Conservation (phyloP, 169 alveolate genomes). For the Eimeria necatrix region DNA sequence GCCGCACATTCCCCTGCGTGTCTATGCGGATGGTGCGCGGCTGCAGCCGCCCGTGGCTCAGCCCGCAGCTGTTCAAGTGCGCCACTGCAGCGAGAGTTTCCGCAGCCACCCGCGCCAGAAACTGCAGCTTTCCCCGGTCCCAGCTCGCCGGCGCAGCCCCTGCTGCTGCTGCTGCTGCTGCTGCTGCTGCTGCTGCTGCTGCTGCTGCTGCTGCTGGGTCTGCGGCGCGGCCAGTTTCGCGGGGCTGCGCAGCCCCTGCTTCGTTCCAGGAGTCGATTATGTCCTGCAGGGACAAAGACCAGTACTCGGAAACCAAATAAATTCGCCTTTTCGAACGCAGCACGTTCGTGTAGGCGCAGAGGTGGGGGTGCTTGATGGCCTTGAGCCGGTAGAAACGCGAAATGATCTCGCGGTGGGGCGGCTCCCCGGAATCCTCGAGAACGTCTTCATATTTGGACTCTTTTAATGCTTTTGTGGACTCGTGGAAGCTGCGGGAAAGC, state of each 20-base stretch:
- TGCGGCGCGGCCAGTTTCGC: background rate
- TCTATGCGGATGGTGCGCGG: constrained; percentile 58
- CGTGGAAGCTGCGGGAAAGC: too few relatives aligned
- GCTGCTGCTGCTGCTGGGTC: background rate
- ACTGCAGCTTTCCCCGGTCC: constrained; percentile 13
- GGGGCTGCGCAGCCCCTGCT: background rate
- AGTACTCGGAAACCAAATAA: constrained; percentile 74
- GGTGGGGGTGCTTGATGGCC: constrained; percentile 75
- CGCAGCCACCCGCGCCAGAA: constrained; percentile 10
- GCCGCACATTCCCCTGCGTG: constrained; percentile 68
- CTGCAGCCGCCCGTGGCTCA: constrained; percentile 50
- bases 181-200: background rate
- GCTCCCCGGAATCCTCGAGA: background rate
- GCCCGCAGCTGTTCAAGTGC: constrained; percentile 50
- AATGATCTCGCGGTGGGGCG: constrained; percentile 69
- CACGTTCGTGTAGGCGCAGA: constrained; percentile 77
- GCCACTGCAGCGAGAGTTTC: constrained; percentile 66
- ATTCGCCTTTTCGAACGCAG: constrained; percentile 40
- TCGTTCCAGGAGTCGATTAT: constrained; percentile 30
- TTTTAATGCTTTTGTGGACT: too few relatives aligned
- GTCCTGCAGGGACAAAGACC: constrained; percentile 75
- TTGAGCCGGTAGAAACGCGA: constrained; percentile 74
- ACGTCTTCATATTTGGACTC: background rate
- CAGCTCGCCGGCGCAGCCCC: background rate
- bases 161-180: background rate